Percentiles rank a stretch among this genome's conserved stretches.
phyloP scores from a whole-genome alignment of 2,329 filamentous ascomycete genomes.

The Colletotrichum siamense region DNA sequence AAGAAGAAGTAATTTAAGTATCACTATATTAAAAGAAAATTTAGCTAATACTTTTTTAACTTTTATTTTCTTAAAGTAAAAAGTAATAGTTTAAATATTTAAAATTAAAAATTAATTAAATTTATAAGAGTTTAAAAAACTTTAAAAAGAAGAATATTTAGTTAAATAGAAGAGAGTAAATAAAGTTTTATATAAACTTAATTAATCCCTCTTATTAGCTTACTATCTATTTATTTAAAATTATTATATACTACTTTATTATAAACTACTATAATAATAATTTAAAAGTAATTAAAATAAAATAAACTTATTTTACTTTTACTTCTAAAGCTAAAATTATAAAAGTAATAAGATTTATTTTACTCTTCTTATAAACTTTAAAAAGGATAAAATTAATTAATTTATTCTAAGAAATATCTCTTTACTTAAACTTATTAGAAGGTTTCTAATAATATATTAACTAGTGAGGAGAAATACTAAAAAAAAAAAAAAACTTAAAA shows the following conservation, averaged over 20 bases:
- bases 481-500: no score
- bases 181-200: neutral
- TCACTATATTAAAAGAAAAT: neutral
- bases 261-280: neutral
- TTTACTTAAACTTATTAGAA: no score
- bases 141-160: neutral
- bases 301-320: neutral
- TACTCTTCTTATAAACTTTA: no score
- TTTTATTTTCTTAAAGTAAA: neutral
- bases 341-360: no score
- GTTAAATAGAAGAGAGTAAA: fast-evolving
- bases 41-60: neutral
- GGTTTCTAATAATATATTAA: no score
- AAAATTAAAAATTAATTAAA: neutral
- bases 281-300: neutral
- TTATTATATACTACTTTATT: neutral
- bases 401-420: no score
- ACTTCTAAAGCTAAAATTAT: no score
- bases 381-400: no score
- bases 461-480: no score
- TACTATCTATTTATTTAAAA: neutral
- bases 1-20: neutral
- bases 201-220: neutral
- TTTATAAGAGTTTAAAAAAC: neutral
- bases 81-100: neutral